Conservation (phyloP, 225 moss, liverwort and hornwort genomes). For the Antitrichia curtipendula region DNA sequence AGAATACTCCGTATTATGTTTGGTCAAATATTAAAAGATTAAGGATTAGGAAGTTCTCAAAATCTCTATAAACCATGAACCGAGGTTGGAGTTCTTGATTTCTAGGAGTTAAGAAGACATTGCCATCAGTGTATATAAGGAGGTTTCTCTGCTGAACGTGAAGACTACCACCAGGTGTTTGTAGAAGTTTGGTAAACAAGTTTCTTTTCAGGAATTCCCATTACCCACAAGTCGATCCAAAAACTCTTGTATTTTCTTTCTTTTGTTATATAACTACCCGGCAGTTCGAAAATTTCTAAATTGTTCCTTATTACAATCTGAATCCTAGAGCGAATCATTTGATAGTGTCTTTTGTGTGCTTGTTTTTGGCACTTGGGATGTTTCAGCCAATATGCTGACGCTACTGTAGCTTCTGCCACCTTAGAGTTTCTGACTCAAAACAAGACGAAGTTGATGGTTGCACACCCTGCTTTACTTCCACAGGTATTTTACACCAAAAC, state of each 20-base stretch:
- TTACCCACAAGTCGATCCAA: neutral
- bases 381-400: constrained; percentile 74
- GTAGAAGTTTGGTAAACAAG: neutral
- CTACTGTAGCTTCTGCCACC: constrained; percentile 65
- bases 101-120: neutral
- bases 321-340: neutral
- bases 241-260: neutral
- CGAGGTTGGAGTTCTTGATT: neutral
- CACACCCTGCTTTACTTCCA: constrained; percentile 55
- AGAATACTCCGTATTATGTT: neutral
- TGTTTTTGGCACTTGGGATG: neutral
- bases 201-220: neutral
- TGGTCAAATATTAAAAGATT: neutral
- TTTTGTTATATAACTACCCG: neutral
- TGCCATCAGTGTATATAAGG: neutral
- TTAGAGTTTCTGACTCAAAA: constrained; percentile 68
- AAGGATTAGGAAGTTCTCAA: neutral
- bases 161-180: neutral
- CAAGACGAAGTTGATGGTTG: constrained; percentile 55
- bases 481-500: constrained; percentile 30
- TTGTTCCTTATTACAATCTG: neutral
- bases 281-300: neutral
- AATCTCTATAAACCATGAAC: neutral
- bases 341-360: neutral
- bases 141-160: neutral